Evolutionary conservation across 2,329 filamentous ascomycete species (phyloP).

Genomic region (Epicoccum sorghinum): DNA sequence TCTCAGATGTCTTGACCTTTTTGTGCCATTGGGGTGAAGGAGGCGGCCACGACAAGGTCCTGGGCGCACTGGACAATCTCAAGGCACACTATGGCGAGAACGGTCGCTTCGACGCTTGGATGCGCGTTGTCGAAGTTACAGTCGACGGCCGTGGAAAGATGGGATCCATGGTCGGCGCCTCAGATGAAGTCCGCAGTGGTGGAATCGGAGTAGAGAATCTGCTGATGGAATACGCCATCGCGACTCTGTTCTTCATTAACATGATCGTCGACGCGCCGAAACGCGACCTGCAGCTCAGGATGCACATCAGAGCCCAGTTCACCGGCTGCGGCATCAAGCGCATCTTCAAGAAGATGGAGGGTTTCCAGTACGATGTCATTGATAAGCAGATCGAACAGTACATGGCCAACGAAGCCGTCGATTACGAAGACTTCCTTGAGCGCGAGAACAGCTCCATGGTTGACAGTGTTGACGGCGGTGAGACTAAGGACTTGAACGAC

Average conservation of each 20-base stretch:
- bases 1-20: constrained; percentile 96
- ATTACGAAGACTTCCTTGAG: constrained; percentile 97
- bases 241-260: constrained; percentile 93
- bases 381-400: constrained; percentile 98
- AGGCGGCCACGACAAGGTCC: constrained; percentile 88
- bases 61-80: constrained; percentile 90
- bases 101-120: constrained; percentile 96
- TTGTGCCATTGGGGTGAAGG: constrained; percentile 92
- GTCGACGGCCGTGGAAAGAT: constrained; percentile 97
- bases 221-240: constrained; percentile 97
- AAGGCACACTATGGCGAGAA: constrained; percentile 89
- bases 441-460: constrained; percentile 88
- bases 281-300: constrained; percentile 84
- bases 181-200: constrained; percentile 92
- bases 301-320: constrained; percentile 95
- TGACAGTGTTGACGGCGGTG: constrained; percentile 81
- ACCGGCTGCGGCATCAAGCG: constrained; percentile 94
- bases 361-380: constrained; percentile 96
- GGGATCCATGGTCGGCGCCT: constrained; percentile 95
- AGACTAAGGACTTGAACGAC: constrained; percentile 90
- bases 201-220: constrained; percentile 99
- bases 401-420: constrained; percentile 91
- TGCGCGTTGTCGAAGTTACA: constrained; percentile 96
- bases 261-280: constrained; percentile 94
- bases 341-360: constrained; percentile 95